phyloP scores from a whole-genome alignment of 768 basidiomycete species.

The Hortiboletus campestris region DNA sequence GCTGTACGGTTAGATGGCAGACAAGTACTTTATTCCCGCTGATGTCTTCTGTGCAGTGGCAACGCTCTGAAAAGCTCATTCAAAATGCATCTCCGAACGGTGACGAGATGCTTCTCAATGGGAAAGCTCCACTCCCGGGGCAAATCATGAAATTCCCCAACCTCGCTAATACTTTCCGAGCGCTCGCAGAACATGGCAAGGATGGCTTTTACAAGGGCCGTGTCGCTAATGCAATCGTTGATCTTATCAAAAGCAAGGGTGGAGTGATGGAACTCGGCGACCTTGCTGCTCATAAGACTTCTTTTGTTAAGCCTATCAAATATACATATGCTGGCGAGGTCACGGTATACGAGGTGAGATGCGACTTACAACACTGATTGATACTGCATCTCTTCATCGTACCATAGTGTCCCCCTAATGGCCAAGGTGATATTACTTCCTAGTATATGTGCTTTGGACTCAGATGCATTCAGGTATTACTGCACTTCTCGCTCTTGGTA shows the following conservation, averaged over 20 bases:
- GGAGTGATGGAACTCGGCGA: constrained; percentile 96
- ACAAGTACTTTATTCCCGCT: neutral
- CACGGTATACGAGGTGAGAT: constrained; percentile 84
- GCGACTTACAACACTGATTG: neutral
- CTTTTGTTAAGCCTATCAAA: constrained; percentile 85
- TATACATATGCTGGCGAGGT: constrained; percentile 86
- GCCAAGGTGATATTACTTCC: constrained; percentile 61
- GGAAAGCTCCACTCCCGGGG: constrained; percentile 80
- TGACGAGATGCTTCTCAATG: constrained; percentile 82
- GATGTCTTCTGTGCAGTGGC: constrained; percentile 38
- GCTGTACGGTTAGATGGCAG: constrained; percentile 39
- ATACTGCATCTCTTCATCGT: neutral
- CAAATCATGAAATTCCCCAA: constrained; percentile 80
- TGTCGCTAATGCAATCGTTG: constrained; percentile 85
- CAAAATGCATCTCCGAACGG: constrained; percentile 84
- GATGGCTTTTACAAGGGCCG: constrained; percentile 94
- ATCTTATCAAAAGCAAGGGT: constrained; percentile 80
- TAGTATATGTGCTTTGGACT: neutral
- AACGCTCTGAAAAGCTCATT: constrained; percentile 59
- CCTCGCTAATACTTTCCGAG: constrained; percentile 81
- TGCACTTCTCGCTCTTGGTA: constrained; percentile 88
- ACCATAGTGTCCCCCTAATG: constrained; percentile 87
- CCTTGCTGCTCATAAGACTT: constrained; percentile 75
- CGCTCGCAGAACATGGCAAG: constrained; percentile 77
- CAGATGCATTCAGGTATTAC: constrained; percentile 60